Percentiles rank a stretch among this genome's conserved stretches.
phyloP scores from a whole-genome alignment of 1,139 yeast genomes.

The Candida glucosophila region DNA sequence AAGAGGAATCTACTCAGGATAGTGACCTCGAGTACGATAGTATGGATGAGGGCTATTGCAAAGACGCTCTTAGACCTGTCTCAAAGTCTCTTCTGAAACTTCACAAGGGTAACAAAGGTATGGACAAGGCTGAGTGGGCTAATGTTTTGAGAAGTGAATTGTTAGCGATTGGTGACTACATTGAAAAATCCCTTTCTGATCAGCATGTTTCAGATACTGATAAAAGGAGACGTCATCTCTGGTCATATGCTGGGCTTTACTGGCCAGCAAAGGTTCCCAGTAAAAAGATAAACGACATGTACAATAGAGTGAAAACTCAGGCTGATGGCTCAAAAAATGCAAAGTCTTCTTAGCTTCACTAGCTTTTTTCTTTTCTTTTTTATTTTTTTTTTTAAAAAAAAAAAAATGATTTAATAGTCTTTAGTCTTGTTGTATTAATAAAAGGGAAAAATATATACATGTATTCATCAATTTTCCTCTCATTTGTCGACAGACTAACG shows the following conservation, averaged over 20 bases:
- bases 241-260: conserved; percentile 85
- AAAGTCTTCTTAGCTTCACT: conserved; percentile 2
- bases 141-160: conserved; percentile 64
- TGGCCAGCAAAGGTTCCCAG: conserved; percentile 95
- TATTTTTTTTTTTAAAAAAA: conserved; percentile 1
- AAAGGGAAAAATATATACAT: too few relatives aligned
- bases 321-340: conserved; percentile 6
- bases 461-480: too few relatives aligned
- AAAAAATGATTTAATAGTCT: too few relatives aligned
- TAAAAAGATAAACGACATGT: conserved; percentile 75
- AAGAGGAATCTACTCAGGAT: conserved; percentile 1
- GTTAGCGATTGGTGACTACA: conserved; percentile 71
- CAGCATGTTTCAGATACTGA: conserved; percentile 16
- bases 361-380: conserved; percentile 1
- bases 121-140: conserved; percentile 85
- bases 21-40: conserved; percentile 62
- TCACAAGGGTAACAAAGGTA: conserved; percentile 72
- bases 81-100: conserved; percentile 65
- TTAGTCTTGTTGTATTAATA: too few relatives aligned
- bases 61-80: conserved; percentile 60
- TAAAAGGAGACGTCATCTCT: conserved; percentile 57
- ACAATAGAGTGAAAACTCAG: conserved; percentile 46
- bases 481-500: too few relatives aligned
- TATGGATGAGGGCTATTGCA: conserved; percentile 73
- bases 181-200: conserved; percentile 13